Evolutionary conservation across 805 yeast genomes (phyloP).

Genomic region (Pichia californica): DNA sequence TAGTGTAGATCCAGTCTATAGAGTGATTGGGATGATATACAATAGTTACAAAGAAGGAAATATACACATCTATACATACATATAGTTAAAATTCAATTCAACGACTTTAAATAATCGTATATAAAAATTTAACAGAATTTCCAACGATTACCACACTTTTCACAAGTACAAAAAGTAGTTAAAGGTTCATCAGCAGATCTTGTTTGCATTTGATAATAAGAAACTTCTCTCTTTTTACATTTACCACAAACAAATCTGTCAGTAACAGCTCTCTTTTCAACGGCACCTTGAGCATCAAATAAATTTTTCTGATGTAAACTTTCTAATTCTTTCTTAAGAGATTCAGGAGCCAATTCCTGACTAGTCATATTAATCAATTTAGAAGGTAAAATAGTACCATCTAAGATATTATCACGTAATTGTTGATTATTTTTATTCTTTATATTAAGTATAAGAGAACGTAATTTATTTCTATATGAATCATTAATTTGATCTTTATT

Average conservation of each 20-base stretch:
- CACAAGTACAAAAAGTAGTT: constrained; percentile 97
- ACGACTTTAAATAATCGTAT: no score
- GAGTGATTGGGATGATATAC: no score
- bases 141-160: constrained; percentile 97
- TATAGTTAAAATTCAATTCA: no score
- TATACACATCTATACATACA: no score
- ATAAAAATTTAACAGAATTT: constrained; percentile 67
- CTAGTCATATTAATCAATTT: constrained; percentile 76
- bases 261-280: constrained; percentile 90
- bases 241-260: constrained; percentile 97
- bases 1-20: no score
- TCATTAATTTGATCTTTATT: constrained; percentile 53
- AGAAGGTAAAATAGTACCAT: constrained; percentile 59
- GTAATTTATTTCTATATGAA: constrained; percentile 71
- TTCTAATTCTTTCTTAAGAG: constrained; percentile 77
- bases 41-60: no score
- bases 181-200: constrained; percentile 98
- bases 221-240: constrained; percentile 94
- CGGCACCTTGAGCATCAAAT: constrained; percentile 97
- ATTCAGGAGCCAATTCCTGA: constrained; percentile 94
- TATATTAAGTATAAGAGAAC: constrained; percentile 81
- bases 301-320: constrained; percentile 81
- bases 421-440: constrained; percentile 88
- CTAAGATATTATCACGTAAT: constrained; percentile 59
- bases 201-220: constrained; percentile 96